Conservation (phyloP, 2,329 filamentous ascomycete species). For the Penicillium polonicum region DNA sequence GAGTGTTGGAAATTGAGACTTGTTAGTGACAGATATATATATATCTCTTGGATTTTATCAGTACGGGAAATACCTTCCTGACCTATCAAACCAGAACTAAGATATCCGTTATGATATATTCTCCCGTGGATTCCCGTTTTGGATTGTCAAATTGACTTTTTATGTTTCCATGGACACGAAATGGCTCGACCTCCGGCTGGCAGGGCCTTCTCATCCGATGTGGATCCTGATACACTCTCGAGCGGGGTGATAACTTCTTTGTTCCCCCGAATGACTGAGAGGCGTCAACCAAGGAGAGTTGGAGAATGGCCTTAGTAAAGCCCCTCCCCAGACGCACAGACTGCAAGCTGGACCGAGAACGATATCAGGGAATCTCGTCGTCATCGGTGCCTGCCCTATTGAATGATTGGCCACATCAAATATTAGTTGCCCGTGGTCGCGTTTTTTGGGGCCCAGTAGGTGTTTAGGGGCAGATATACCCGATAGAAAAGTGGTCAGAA, state of each 20-base stretch:
- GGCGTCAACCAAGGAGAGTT: background rate
- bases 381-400: conserved; percentile 5
- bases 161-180: background rate
- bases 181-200: background rate
- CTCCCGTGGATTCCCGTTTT: background rate
- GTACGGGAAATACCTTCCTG: too few species aligned
- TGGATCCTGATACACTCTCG: background rate
- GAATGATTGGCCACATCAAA: conserved; percentile 11
- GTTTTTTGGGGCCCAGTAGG: too few species aligned
- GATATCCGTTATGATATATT: background rate
- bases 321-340: conserved; percentile 13
- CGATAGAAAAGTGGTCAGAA: conserved; percentile 4
- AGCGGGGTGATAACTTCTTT: conserved; percentile 2
- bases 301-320: background rate
- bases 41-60: too few species aligned
- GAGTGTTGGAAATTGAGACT: background rate
- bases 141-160: conserved; percentile 1
- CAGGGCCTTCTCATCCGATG: conserved; percentile 1
- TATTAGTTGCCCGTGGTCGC: background rate
- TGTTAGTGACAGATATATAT: background rate
- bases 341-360: conserved; percentile 14
- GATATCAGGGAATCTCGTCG: conserved; percentile 15
- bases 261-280: background rate
- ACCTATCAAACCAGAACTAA: too few species aligned
- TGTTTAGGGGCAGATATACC: background rate